These are phyloP conservation scores for Triticum aestivum DNA, from an alignment of 176 grass and related monocot genomes.

Conservation along the genomic window IWGSC_CS_RefSeq_v2.1 NC_057804.1:406234595-406235094, in stretches of 20 bases:
- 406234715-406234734: no score
- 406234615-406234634: no score
- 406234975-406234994: slow-evolving; percentile 25
- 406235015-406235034: slow-evolving; percentile 83
- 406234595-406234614: no score
- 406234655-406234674: no score
- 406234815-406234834: slow-evolving; percentile 8
- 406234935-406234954: background rate
- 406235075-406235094: slow-evolving; percentile 59
- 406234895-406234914: background rate
- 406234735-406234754: no score
- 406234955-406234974: background rate
- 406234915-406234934: background rate
- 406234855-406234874: slow-evolving; percentile 1
- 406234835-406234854: slow-evolving; percentile 18
- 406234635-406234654: no score
- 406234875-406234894: slow-evolving; percentile 5
- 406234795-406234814: slow-evolving; percentile 11
- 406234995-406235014: slow-evolving; percentile 7
- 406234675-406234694: no score
- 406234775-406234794: background rate
- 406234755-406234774: background rate
- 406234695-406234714: no score
- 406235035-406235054: slow-evolving; percentile 63
- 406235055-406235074: slow-evolving; percentile 67